Conservation (phyloP, 257 asterid species). For the Ilex asprella region DNA sequence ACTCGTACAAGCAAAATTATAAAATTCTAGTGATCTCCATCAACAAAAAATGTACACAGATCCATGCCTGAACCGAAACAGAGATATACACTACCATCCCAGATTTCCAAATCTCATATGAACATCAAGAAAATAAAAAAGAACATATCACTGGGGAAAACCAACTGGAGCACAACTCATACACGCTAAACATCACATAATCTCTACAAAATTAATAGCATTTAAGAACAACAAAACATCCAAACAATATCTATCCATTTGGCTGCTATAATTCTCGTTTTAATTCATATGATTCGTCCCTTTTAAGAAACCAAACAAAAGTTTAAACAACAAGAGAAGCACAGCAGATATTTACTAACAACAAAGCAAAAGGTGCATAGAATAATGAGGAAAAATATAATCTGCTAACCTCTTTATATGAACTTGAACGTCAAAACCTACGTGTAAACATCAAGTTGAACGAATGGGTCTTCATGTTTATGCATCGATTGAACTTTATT, state of each 20-base stretch:
- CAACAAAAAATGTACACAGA: not conserved
- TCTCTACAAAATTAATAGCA: no score
- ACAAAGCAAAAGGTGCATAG: not conserved
- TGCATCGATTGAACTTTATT: constrained; percentile 1
- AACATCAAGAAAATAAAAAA: not conserved
- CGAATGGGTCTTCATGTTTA: not conserved
- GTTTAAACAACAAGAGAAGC: not conserved
- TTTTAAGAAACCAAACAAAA: not conserved
- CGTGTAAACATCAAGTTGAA: not conserved
- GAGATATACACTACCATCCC: not conserved
- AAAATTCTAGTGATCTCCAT: not conserved
- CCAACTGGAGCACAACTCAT: not conserved
- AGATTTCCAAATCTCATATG: not conserved
- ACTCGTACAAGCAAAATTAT: not conserved
- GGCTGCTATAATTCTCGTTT: not conserved
- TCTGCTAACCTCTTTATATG: not conserved
- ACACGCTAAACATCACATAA: no score
- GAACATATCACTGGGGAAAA: not conserved
- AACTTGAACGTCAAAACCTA: not conserved
- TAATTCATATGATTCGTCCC: not conserved
- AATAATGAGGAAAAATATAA: not conserved
- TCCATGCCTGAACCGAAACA: not conserved
- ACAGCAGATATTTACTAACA: not conserved
- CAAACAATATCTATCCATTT: not conserved
- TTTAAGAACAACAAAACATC: not conserved